These are phyloP conservation scores for Crithidia brevicula DNA, from an alignment of 208 protist genomes.

Conservation along the genomic window DNA sequence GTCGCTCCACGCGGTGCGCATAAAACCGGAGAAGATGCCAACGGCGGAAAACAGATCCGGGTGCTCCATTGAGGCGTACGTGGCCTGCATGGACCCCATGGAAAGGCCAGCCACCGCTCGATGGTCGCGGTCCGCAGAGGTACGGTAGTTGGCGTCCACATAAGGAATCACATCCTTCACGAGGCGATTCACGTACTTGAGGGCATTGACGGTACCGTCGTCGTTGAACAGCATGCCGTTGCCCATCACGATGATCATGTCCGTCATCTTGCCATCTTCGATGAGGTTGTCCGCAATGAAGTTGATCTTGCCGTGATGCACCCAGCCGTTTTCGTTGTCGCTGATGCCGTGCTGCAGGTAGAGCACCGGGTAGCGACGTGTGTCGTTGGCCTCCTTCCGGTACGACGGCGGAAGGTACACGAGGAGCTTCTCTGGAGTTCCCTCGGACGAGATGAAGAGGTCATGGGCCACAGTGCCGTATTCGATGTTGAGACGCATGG, in stretches of 20 bases:
- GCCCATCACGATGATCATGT: conserved; percentile 36
- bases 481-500: neutral
- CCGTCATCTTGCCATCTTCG: conserved; percentile 16
- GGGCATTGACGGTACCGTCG: conserved; percentile 2
- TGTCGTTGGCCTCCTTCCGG: conserved; percentile 6
- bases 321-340: conserved; percentile 41
- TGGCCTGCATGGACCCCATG: conserved; percentile 38
- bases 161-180: conserved; percentile 39
- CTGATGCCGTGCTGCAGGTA: conserved; percentile 38
- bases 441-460: conserved; percentile 20
- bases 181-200: conserved; percentile 26
- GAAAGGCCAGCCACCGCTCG: conserved; percentile 41
- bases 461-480: conserved; percentile 26
- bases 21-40: conserved; percentile 39
- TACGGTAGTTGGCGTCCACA: conserved; percentile 37
- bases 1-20: conserved; percentile 23
- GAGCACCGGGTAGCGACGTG: conserved; percentile 25
- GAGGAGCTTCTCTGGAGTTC: conserved; percentile 14
- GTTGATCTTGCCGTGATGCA: conserved; percentile 41
- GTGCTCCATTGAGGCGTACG: conserved; percentile 23
- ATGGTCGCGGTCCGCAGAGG: conserved; percentile 21
- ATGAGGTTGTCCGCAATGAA: conserved; percentile 50
- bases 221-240: conserved; percentile 27
- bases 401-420: conserved; percentile 33
- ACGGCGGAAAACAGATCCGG: conserved; percentile 34